These are phyloP conservation scores for Irpex sp. DNA, from an alignment of 1,284 basidiomycete species.

Conservation along the genomic window DNA sequence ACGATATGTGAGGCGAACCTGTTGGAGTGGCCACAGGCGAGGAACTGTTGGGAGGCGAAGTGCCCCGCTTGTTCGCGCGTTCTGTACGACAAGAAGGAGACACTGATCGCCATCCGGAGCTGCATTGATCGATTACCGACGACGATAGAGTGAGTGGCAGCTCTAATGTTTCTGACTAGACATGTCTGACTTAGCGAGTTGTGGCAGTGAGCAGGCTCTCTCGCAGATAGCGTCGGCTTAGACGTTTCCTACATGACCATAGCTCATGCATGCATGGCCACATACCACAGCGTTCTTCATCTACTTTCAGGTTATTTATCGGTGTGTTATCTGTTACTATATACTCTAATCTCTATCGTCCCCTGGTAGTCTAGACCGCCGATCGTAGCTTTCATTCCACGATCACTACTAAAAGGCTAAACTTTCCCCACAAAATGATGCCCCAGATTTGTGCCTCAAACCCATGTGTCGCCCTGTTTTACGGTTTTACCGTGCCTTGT, in stretches of 20 bases:
- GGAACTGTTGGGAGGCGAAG: slow-evolving; percentile 51
- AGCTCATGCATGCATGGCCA: too few species aligned
- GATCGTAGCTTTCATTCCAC: neutral
- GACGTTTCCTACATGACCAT: too few species aligned
- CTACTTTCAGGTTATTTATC: neutral
- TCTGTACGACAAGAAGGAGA: slow-evolving; percentile 51
- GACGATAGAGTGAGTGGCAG: slow-evolving; percentile 27
- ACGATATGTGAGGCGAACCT: slow-evolving; percentile 45
- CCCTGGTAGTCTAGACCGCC: neutral
- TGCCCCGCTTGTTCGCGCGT: slow-evolving; percentile 46
- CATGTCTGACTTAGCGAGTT: too few species aligned
- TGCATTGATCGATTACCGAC: slow-evolving; percentile 46
- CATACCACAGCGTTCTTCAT: neutral
- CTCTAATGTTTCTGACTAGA: too few species aligned
- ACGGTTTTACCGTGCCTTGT: too few species aligned
- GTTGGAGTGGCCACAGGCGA: slow-evolving; percentile 48
- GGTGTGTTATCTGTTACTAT: neutral
- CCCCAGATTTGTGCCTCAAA: too few species aligned
- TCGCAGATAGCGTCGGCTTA: neutral
- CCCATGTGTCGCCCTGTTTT: too few species aligned
- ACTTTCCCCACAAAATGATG: neutral
- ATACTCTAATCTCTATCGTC: neutral
- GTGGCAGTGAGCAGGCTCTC: neutral
- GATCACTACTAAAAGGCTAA: neutral
- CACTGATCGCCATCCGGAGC: slow-evolving; percentile 46